Percentiles rank a stretch among this genome's conserved stretches.
These are phyloP conservation scores for Tetraselmis striata DNA, from an alignment of 139 green algal genomes.

Conservation along the genomic window DNA sequence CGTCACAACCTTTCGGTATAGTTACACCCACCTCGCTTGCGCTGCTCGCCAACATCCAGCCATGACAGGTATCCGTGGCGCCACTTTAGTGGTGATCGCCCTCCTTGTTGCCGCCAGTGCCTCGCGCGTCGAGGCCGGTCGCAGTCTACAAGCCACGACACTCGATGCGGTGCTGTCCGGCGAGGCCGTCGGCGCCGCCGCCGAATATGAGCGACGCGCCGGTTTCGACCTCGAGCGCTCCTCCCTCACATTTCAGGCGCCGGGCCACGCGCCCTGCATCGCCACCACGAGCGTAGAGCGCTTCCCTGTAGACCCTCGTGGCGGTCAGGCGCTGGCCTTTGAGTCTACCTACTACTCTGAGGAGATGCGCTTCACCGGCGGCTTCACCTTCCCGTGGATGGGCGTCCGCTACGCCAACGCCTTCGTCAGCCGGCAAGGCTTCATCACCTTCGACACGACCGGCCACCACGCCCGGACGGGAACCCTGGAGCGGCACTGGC, in stretches of 20 bases:
- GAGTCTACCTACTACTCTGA: background rate
- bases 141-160: too few relatives aligned
- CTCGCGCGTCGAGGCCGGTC: too few relatives aligned
- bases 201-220: background rate
- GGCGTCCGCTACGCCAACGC: background rate
- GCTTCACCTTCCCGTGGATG: background rate
- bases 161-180: too few relatives aligned
- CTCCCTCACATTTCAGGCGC: background rate
- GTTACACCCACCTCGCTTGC: too few relatives aligned
- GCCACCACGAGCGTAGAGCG: background rate
- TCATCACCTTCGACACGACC: background rate
- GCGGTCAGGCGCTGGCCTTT: background rate
- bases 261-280: background rate
- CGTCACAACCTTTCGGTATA: too few relatives aligned
- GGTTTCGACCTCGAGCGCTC: background rate
- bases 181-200: too few relatives aligned
- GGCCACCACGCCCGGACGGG: background rate
- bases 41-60: too few relatives aligned
- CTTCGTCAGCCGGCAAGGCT: background rate
- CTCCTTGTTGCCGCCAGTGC: too few relatives aligned
- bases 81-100: too few relatives aligned
- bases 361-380: background rate
- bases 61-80: too few relatives aligned
- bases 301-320: background rate
- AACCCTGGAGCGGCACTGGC: background rate